Conservation (phyloP, 768 basidiomycete genomes). For the Mycena latifolia region DNA sequence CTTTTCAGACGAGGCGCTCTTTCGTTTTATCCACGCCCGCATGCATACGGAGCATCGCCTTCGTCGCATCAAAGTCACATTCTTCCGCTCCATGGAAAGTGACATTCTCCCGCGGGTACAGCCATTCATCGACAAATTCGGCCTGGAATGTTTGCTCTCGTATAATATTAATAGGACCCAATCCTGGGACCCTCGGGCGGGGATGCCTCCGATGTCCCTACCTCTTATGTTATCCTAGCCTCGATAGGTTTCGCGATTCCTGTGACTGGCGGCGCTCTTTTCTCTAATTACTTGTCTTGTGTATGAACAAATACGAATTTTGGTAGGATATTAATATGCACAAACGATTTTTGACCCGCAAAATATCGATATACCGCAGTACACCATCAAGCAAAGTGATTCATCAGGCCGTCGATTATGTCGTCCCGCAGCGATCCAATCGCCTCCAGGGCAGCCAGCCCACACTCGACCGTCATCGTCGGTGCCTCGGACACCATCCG, state of each 20-base stretch:
- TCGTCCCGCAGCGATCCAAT: conserved; percentile 54
- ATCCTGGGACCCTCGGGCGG: no score
- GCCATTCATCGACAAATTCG: not conserved
- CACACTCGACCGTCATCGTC: conserved; percentile 55
- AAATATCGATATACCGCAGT: not conserved
- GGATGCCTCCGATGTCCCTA: no score
- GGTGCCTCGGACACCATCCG: conserved; percentile 50
- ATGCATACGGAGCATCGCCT: not conserved
- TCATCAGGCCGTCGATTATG: conserved; percentile 52
- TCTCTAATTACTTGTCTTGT: no score
- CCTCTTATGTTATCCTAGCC: no score
- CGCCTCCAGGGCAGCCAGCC: conserved; percentile 58
- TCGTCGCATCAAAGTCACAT: not conserved
- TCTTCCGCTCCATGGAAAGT: not conserved
- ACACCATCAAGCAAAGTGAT: conserved; percentile 46
- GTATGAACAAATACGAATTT: no score
- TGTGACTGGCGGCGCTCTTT: no score
- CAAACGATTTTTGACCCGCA: conserved; percentile 1
- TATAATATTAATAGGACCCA: no score
- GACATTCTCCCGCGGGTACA: not conserved
- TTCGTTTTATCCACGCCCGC: conserved; percentile 4
- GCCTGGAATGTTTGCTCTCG: not conserved
- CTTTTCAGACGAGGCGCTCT: conserved; percentile 2
- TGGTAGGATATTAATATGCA: no score
- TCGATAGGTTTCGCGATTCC: no score